These are phyloP conservation scores for Linnemannia elongata DNA, from an alignment of 192 early-diverging fungal species.

Conservation along the genomic window DNA sequence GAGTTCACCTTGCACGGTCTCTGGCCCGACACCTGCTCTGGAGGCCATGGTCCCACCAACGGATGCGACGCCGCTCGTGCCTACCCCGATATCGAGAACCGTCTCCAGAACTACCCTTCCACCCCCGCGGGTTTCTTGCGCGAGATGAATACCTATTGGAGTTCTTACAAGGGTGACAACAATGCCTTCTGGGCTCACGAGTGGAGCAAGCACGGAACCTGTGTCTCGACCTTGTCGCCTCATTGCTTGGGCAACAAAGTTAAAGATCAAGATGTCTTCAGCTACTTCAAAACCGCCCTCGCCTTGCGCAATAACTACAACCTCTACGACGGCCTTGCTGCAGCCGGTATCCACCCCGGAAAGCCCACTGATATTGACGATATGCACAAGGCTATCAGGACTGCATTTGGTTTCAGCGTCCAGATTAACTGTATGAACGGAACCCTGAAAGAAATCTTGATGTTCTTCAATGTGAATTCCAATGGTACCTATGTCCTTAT, in stretches of 20 bases:
- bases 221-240: conserved; percentile 76
- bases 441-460: conserved; percentile 58
- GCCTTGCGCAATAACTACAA: conserved; percentile 71
- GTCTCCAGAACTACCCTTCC: conserved; percentile 55
- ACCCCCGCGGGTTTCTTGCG: conserved; percentile 52
- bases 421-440: conserved; percentile 55
- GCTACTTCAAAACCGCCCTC: conserved; percentile 70
- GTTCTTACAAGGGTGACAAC: conserved; percentile 79
- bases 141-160: conserved; percentile 76
- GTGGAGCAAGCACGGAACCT: conserved; percentile 87
- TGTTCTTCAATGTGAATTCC: conserved; percentile 58
- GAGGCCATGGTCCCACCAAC: conserved; percentile 45
- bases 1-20: conserved; percentile 83
- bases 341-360: conserved; percentile 62
- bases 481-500: conserved; percentile 50
- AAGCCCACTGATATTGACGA: conserved; percentile 54
- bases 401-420: conserved; percentile 53
- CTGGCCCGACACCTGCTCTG: conserved; percentile 79
- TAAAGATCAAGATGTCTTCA: conserved; percentile 68
- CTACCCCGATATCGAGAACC: conserved; percentile 66
- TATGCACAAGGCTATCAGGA: conserved; percentile 58
- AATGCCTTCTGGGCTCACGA: conserved; percentile 87
- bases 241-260: too few relatives aligned
- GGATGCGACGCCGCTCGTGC: conserved; percentile 78
- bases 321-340: conserved; percentile 62